Conservation (phyloP, 2,329 filamentous ascomycete species). For the Thielaviopsis populi region DNA sequence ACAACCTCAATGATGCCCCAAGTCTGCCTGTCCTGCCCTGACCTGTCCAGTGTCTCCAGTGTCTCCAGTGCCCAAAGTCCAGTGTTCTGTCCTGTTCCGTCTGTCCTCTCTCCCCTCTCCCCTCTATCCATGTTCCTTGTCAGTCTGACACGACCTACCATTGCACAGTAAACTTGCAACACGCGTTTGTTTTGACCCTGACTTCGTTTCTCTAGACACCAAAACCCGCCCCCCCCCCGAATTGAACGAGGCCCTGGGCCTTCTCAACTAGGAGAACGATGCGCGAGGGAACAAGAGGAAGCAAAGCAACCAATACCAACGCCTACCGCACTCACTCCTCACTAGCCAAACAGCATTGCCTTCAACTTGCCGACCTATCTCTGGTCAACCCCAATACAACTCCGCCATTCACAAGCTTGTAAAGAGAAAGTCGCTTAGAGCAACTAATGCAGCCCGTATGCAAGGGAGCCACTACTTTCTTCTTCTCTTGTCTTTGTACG, state of each 20-base stretch:
- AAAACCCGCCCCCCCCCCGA: background rate
- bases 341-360: background rate
- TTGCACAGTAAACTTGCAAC: background rate
- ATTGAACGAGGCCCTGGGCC: background rate
- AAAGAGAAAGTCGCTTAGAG: background rate
- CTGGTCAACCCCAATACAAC: background rate
- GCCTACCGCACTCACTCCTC: too few relatives aligned
- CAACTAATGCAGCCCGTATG: background rate
- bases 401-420: background rate
- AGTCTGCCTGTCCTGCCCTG: too few relatives aligned
- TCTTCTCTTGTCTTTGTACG: background rate
- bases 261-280: background rate
- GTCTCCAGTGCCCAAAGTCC: too few relatives aligned
- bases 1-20: too few relatives aligned
- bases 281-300: background rate
- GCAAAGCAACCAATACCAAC: background rate
- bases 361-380: background rate
- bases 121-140: background rate
- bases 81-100: too few relatives aligned
- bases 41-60: too few relatives aligned
- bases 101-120: background rate
- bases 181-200: background rate
- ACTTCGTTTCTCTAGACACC: background rate
- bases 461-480: background rate
- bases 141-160: background rate